These are phyloP conservation scores for Wickerhamiella kurtzmanii DNA, from an alignment of 805 yeast genomes.

Conservation along the genomic window DNA sequence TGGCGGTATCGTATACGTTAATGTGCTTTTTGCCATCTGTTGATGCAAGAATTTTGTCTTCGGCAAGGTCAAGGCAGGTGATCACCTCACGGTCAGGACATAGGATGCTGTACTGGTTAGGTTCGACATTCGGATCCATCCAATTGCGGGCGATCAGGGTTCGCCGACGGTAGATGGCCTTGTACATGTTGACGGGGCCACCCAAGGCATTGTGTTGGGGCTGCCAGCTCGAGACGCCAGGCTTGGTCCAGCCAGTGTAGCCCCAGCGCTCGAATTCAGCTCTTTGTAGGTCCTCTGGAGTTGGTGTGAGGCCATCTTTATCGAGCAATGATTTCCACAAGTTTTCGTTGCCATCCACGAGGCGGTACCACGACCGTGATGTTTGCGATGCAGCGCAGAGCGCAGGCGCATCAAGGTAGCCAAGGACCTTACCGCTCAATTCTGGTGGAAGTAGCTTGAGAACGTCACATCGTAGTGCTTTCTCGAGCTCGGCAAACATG, in stretches of 20 bases:
- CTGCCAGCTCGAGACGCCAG: conserved; percentile 1
- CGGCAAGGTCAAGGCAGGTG: conserved; percentile 88
- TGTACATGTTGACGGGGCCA: conserved; percentile 29
- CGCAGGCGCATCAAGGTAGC: conserved; percentile 48
- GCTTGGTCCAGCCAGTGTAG: conserved; percentile 23
- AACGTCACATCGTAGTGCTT: conserved; percentile 59
- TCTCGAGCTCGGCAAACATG: conserved; percentile 37
- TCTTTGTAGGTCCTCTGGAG: conserved; percentile 33
- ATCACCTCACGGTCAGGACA: conserved; percentile 45
- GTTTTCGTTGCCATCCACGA: conserved; percentile 45
- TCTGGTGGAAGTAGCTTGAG: conserved; percentile 62
- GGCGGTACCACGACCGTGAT: conserved; percentile 51
- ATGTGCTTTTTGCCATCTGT: conserved; percentile 69
- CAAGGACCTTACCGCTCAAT: conserved; percentile 49
- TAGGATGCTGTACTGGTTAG: conserved; percentile 50
- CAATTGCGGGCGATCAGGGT: conserved; percentile 52
- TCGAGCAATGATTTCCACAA: conserved; percentile 60
- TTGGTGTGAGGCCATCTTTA: conserved; percentile 45
- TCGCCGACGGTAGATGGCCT: conserved; percentile 49
- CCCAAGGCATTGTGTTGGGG: conserved; percentile 17
- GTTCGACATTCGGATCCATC: conserved; percentile 61
- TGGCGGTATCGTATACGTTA: conserved; percentile 62
- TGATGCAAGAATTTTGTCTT: conserved; percentile 80
- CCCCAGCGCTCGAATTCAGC: conserved; percentile 25
- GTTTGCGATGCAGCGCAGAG: conserved; percentile 51